phyloP scores from a whole-genome alignment of 75 land plant genomes.

The Pinus albicaulis region DNA sequence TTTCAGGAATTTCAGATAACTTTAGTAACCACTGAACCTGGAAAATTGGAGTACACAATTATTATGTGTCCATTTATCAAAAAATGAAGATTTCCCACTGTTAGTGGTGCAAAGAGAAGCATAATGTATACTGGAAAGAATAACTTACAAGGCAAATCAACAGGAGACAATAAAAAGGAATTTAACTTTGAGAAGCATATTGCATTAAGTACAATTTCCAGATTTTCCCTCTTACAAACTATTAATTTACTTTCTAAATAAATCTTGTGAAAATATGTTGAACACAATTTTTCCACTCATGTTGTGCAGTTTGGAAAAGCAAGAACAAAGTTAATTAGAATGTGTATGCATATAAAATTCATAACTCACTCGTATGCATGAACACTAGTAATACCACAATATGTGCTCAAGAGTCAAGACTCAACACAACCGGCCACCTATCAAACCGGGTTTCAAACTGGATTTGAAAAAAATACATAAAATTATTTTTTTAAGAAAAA shows the following conservation, averaged over 20 bases:
- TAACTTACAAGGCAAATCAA: background rate
- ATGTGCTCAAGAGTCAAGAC: no score
- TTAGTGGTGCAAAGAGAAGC: background rate
- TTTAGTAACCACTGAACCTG: slow-evolving; percentile 89
- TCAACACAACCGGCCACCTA: no score
- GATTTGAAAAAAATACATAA: no score
- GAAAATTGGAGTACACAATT: background rate
- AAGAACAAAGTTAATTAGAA: no score
- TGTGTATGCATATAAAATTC: no score
- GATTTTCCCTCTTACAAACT: background rate
- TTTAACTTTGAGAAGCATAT: background rate
- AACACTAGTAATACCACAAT: no score
- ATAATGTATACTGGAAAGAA: background rate
- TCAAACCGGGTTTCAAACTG: no score
- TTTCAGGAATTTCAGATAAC: slow-evolving; percentile 70
- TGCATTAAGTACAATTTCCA: background rate
- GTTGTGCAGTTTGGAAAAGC: no score
- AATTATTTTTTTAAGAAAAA: no score
- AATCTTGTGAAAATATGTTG: background rate
- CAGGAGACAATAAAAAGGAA: background rate
- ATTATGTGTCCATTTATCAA: background rate
- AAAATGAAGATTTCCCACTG: background rate
- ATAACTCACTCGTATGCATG: no score
- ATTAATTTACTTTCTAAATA: background rate
- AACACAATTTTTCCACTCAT: no score